Evolutionary conservation across 148 eudicot genomes (phyloP), one percentile per base, ranked within the genome.

Genomic region (Fagopyrum tataricum): DNA sequence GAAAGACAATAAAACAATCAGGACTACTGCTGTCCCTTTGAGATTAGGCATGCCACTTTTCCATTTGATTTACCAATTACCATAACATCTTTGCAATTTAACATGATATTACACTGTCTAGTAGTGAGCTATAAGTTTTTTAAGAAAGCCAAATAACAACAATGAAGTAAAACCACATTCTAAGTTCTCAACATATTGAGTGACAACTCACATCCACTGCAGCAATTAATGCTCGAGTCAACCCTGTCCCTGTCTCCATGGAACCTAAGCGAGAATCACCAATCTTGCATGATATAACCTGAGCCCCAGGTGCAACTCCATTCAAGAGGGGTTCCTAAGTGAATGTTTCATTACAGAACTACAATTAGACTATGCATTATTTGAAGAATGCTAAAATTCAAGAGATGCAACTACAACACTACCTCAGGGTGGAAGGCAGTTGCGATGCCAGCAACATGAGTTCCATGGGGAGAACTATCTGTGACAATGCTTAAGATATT

Each of bases 291-390:
- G 99, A 95, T 77, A 95, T 77, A 69, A 95, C 61, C 78, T 95
- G 99, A 73, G 99, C 99, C 76, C 99, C 99, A 67, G 99, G 99
- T 76, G 99, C 99, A 82, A 95, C 84, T 83, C 99, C 99, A 88
- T 91, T 95, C 75, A 95, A 77, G 81, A 95, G 79, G 46, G 97
- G 97, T 82, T 95, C 96, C 99, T 90, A 55, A 24, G 55, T 18
- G 40, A 44, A 51, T n/a, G 73, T 14, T 18, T 40, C 44, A 64
- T 23, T 26, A 11, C 18, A 26, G 8, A 61, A 31, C 9, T 0
- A 39, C 20, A 37, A 0, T 64, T 4, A 64, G 69, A 37, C 5
- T 31, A 37, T 21, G 26, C 18, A 64, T 64, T 10, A 31, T 64
- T 14, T 61, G 5, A 61, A 26, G 7, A 61, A 15, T 24, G 6